Base-by-base conservation (phyloP, 2,329 filamentous ascomycete species). In the Trichoderma arundinaceum region DNA sequence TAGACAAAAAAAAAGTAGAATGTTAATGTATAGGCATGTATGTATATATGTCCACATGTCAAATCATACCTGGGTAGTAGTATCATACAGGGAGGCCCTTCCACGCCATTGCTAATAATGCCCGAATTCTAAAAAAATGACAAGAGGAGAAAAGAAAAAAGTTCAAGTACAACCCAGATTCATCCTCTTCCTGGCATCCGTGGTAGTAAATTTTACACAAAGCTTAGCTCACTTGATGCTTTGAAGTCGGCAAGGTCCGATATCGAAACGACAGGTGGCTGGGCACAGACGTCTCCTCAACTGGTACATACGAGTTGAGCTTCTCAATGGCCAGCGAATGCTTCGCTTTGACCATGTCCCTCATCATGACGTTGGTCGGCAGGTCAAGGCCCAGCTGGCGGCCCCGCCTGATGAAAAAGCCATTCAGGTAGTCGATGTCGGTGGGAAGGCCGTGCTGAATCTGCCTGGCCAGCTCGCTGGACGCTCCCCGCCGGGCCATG, bases 371-470 rank as follows among this genome's bases (percentile, higher is more conserved):
- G 74, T 96, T 95, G 68, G 89, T 81, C 10, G 87, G 86, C 72
- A 88, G 88, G 58, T 86, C 81, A n/a, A 97, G 81, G 1, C 92
- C 91, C 67, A 94, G 72, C 74, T 91, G 86, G 71, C 86, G 83
- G 0, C 91, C 95, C 46, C 90, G 85, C 58, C 81, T 83, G 38
- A 96, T 83, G 67, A 99, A 90, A 79, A 94, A 99, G 0, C 94
- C 94, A 75, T 96, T 97, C 70, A 94, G 85, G 72, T 90, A 96
- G 52, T 94, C 87, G 46, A 97, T 86, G 72, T 97, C 92, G 0
- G 92, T 92, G 66, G 82, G 78, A 67, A 80, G 79, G 1, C 91
- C 90, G 1, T 78, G 75, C 10, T 86, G 79, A 12, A 94, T 80
- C 71, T 90, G 87, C 61, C 84, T 83, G 6, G 91, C 79, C 87